These are phyloP conservation scores for Aristolochia contorta DNA, from an alignment of 164 flowering plant genomes.

Conservation along the genomic window DNA sequence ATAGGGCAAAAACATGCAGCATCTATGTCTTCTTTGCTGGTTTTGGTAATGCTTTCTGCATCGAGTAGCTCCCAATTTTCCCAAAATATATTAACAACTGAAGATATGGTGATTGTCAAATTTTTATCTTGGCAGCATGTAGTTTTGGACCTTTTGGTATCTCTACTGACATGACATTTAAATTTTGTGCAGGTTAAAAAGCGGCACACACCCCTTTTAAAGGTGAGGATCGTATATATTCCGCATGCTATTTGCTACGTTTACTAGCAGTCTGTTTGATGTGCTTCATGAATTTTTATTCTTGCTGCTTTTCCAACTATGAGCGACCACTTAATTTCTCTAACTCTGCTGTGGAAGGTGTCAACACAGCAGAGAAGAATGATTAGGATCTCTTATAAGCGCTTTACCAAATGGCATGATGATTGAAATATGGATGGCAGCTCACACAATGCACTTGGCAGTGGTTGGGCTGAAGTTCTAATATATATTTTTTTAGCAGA, in stretches of 20 bases:
- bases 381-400: neutral
- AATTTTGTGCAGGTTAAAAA: slow-evolving; percentile 64
- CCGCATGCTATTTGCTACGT: neutral
- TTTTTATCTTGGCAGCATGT: no score
- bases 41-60: no score
- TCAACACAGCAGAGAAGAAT: neutral
- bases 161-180: neutral
- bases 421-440: neutral
- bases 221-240: slow-evolving; percentile 35
- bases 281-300: no score
- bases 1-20: no score
- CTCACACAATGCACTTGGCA: neutral
- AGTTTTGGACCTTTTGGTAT: no score
- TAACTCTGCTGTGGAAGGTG: neutral
- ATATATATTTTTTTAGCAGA: no score
- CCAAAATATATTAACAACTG: no score
- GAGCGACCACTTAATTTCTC: neutral
- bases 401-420: neutral
- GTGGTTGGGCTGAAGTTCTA: no score
- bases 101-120: no score
- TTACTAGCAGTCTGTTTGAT: no score
- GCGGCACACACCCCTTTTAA: slow-evolving; percentile 78
- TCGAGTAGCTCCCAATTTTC: no score
- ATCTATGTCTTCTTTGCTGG: no score
- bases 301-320: neutral